Evolutionary conservation across 345 rosid species (phyloP).

Genomic region (Aethionema arabicum): DNA sequence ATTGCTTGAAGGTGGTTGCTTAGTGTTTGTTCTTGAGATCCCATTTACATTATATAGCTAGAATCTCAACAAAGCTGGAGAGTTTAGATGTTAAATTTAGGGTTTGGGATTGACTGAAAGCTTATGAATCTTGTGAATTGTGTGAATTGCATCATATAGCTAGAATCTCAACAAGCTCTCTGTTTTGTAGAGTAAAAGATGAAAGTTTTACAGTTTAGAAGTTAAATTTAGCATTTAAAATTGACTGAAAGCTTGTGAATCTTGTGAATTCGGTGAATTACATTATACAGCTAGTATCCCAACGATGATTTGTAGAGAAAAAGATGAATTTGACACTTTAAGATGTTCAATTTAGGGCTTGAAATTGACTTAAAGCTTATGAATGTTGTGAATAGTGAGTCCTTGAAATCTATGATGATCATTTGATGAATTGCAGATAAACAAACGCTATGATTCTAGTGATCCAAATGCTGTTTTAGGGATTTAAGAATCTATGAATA

Average conservation of each 20-base stretch:
- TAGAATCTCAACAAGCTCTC: too few relatives aligned
- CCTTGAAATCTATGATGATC: neutral
- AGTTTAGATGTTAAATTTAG: slow-evolving; percentile 13
- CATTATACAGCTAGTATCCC: too few relatives aligned
- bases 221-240: too few relatives aligned
- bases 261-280: too few relatives aligned
- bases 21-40: neutral
- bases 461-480: neutral
- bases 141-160: neutral
- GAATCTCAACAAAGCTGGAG: slow-evolving; percentile 2
- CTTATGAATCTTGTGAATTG: neutral
- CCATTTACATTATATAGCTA: neutral
- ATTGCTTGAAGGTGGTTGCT: neutral
- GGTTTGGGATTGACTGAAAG: slow-evolving; percentile 8
- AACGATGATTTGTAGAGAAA: too few relatives aligned
- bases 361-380: too few relatives aligned
- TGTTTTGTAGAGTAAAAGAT: too few relatives aligned
- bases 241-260: too few relatives aligned
- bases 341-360: too few relatives aligned
- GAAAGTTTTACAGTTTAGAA: too few relatives aligned
- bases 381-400: neutral
- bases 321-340: too few relatives aligned
- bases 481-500: neutral
- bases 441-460: neutral
- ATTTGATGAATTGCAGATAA: neutral